These are phyloP conservation scores for Zygnema circumcarinatum DNA, from an alignment of 139 green algal species.

Conservation along the genomic window DNA sequence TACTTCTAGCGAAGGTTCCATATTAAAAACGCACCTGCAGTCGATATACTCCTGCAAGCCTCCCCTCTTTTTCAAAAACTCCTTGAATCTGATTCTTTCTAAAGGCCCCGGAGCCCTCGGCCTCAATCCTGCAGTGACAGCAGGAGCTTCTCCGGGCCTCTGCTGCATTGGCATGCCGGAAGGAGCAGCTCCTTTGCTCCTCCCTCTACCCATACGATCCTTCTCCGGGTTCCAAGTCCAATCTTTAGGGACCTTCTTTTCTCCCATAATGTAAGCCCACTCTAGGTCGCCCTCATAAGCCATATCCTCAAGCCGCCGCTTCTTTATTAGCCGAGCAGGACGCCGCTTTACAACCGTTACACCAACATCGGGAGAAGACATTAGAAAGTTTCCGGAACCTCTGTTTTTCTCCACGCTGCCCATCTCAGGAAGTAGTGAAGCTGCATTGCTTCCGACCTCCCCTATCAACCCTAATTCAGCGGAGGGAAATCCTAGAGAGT, in stretches of 20 bases:
- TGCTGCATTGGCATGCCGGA: neutral
- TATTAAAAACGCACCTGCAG: constrained; percentile 27
- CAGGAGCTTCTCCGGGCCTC: constrained; percentile 28
- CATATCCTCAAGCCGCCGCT: constrained; percentile 9
- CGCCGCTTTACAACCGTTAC: too few relatives aligned
- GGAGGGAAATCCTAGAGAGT: too few relatives aligned
- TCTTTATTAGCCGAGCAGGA: constrained; percentile 16
- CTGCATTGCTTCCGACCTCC: neutral
- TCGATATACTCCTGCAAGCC: constrained; percentile 27
- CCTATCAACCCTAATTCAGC: neutral
- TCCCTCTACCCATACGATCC: neutral
- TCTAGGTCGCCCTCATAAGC: constrained; percentile 30
- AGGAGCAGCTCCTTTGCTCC: neutral
- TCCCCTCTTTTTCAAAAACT: constrained; percentile 17
- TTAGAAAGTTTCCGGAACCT: too few relatives aligned
- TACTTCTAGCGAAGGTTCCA: too few relatives aligned
- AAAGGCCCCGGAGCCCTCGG: neutral
- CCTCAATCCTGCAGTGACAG: constrained; percentile 27
- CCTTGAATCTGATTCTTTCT: constrained; percentile 39
- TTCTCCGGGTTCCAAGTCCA: neutral
- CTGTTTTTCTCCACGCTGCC: too few relatives aligned
- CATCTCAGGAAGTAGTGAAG: too few relatives aligned
- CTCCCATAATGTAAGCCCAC: constrained; percentile 16
- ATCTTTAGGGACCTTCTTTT: neutral
- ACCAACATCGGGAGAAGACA: too few relatives aligned